These are phyloP conservation scores for Triticum turgidum DNA, from an alignment of 176 grass and related monocot genomes.

Conservation along the genomic window DNA sequence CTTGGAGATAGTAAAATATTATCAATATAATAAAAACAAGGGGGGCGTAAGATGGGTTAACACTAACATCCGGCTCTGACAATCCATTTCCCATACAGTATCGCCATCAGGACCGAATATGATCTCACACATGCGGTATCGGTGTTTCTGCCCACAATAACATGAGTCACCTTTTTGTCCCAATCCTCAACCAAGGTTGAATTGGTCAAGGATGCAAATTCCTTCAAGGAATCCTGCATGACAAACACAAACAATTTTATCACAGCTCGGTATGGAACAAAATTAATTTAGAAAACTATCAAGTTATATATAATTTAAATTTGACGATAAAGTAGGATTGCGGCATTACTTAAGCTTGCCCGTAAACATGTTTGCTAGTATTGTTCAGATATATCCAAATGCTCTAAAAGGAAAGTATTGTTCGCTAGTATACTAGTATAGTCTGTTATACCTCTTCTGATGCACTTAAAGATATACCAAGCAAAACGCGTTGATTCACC, in stretches of 20 bases:
- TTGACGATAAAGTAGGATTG: background rate
- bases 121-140: constrained; percentile 5
- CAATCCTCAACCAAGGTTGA: constrained; percentile 13
- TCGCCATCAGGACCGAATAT: constrained; percentile 45
- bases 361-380: background rate
- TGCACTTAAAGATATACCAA: constrained; percentile 25
- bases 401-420: background rate
- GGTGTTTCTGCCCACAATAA: constrained; percentile 31
- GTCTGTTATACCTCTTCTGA: constrained; percentile 40
- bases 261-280: background rate
- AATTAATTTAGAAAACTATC: constrained; percentile 6
- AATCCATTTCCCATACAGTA: constrained; percentile 42
- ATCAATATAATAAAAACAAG: background rate
- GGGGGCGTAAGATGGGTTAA: background rate
- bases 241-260: background rate
- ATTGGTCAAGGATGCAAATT: constrained; percentile 30
- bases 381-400: background rate
- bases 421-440: background rate
- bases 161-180: constrained; percentile 45
- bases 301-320: background rate
- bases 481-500: constrained; percentile 26
- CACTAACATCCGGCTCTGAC: constrained; percentile 33
- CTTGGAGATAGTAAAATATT: background rate
- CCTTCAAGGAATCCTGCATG: constrained; percentile 29
- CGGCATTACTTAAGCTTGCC: background rate